Evolutionary conservation across 371 early-diverging fungal genomes (phyloP).

Genomic region (Mortierella sp.): DNA sequence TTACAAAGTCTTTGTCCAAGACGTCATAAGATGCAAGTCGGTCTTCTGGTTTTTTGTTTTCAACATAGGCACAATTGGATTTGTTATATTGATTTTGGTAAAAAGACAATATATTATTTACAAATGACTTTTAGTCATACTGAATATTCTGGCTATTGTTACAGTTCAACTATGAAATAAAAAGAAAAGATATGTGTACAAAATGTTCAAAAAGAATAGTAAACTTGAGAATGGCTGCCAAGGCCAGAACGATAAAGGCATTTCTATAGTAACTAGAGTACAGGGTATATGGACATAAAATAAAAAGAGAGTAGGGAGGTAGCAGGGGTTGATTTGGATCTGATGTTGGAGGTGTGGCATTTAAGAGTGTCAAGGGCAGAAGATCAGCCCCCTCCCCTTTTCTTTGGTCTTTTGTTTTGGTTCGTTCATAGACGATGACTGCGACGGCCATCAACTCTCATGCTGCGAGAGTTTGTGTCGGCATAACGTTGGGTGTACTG

Average conservation of each 20-base stretch:
- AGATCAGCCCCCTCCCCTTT: not conserved
- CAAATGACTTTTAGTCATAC: no score
- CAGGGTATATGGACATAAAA: constrained; percentile 7
- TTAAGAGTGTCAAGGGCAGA: not conserved
- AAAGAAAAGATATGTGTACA: no score
- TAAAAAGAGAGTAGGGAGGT: not conserved
- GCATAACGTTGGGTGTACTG: constrained; percentile 41
- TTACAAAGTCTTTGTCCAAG: no score
- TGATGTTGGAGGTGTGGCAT: not conserved
- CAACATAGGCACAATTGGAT: no score
- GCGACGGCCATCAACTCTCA: constrained; percentile 40
- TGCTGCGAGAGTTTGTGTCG: constrained; percentile 19
- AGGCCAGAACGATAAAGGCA: no score
- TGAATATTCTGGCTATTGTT: no score
- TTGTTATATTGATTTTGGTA: no score
- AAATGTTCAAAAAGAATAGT: no score
- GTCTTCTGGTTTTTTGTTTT: no score
- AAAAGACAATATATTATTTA: not conserved
- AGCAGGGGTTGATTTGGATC: not conserved
- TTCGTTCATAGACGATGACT: constrained; percentile 24
- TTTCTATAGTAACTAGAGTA: not conserved
- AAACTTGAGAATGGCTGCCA: no score
- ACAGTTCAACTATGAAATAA: no score
- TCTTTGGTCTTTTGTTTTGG: not conserved
- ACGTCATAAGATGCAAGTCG: no score